A percentile compares a stretch with the other conserved stretches of the same genome.
Evolutionary conservation across 331 rosid genomes (phyloP).

Genomic region (Prunus yedoensis): DNA sequence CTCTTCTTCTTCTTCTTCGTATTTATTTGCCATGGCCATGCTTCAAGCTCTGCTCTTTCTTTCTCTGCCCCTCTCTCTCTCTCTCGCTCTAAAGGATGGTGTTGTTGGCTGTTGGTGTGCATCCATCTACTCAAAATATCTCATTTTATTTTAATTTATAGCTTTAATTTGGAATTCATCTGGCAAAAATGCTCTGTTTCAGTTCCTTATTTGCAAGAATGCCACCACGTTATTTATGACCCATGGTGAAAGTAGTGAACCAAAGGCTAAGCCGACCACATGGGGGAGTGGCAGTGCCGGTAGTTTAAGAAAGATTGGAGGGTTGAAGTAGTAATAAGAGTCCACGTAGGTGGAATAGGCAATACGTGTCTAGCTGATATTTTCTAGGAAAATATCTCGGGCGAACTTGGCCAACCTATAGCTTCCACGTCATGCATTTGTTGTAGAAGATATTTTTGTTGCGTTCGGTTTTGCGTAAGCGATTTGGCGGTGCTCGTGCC

Average conservation of each 20-base stretch:
- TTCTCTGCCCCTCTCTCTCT: neutral
- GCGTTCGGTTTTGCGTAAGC: neutral
- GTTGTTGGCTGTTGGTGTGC: neutral
- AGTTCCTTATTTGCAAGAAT: neutral
- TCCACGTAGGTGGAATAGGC: conserved; percentile 11
- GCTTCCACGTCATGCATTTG: conserved; percentile 15
- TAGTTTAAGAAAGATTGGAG: neutral
- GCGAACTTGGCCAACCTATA: neutral
- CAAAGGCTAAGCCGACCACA: neutral
- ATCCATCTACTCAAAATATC: neutral
- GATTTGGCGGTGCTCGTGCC: conserved; percentile 4
- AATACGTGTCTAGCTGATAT: conserved; percentile 23
- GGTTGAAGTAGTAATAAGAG: neutral
- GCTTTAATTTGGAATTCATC: neutral
- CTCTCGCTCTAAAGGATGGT: conserved; percentile 5
- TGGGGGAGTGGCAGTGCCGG: conserved; percentile 15
- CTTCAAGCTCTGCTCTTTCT: neutral
- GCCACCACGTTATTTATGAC: neutral
- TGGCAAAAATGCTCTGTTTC: neutral
- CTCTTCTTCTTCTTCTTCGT: conserved; percentile 31
- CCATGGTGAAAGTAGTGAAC: too few species aligned
- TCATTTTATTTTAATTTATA: neutral
- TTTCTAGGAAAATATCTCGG: conserved; percentile 35
- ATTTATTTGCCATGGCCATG: conserved; percentile 63
- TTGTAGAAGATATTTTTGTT: conserved; percentile 25